Percentiles rank a stretch among this genome's conserved stretches.
These are phyloP conservation scores for Xylaria sp. DNA, from an alignment of 2,329 filamentous ascomycete species.

Conservation along the genomic window DNA sequence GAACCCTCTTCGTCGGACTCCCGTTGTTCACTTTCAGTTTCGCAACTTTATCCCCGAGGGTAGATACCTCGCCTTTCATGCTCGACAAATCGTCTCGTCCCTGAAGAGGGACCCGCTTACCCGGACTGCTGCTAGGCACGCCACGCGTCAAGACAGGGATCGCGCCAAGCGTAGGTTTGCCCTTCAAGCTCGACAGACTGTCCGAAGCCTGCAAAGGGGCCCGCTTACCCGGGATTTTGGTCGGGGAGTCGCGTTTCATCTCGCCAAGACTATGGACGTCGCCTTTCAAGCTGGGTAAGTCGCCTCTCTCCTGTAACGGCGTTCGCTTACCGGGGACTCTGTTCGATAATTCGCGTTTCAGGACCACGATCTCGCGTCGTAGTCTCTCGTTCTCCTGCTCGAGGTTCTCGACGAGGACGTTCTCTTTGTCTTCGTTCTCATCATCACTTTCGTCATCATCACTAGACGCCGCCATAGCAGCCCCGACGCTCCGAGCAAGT, in stretches of 20 bases:
- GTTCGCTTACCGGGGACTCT: slow-evolving; percentile 59
- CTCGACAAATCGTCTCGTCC: slow-evolving; percentile 45
- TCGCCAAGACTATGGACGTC: slow-evolving; percentile 37
- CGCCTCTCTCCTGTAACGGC: slow-evolving; percentile 51
- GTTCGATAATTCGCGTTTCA: slow-evolving; percentile 60
- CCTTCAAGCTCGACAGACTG: too few species aligned
- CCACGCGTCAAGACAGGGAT: slow-evolving; percentile 62
- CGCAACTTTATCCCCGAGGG: slow-evolving; percentile 46
- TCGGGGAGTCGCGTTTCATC: too few species aligned
- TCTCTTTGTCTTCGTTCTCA: slow-evolving; percentile 54
- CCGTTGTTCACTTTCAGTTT: slow-evolving; percentile 43
- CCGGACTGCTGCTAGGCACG: slow-evolving; percentile 56
- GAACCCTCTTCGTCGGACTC: slow-evolving; percentile 49
- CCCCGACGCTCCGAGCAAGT: slow-evolving; percentile 52
- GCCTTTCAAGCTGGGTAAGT: slow-evolving; percentile 29
- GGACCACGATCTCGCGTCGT: slow-evolving; percentile 55
- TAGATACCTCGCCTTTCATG: slow-evolving; percentile 28
- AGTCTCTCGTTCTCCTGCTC: slow-evolving; percentile 67
- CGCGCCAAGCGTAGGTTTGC: slow-evolving; percentile 37
- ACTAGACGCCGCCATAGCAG: slow-evolving; percentile 35
- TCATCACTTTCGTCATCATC: slow-evolving; percentile 41
- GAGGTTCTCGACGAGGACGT: slow-evolving; percentile 56
- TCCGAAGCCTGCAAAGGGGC: too few species aligned
- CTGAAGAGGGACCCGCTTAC: slow-evolving; percentile 50
- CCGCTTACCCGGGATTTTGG: too few species aligned